phyloP scores from a whole-genome alignment of 768 basidiomycete species.

The Russula lepida region DNA sequence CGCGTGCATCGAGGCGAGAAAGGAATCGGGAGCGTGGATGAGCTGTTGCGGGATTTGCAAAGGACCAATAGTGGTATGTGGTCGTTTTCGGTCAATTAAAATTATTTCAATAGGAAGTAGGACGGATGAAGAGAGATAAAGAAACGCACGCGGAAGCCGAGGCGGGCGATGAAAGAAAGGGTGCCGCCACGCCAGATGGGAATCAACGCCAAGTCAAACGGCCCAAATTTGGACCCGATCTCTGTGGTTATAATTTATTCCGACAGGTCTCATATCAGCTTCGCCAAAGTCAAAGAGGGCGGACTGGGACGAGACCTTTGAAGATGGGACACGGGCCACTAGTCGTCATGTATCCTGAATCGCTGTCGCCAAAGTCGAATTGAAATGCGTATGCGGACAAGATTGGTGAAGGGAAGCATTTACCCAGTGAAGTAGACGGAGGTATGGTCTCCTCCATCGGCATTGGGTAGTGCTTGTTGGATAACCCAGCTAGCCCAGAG shows the following conservation, averaged over 20 bases:
- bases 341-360: constrained; percentile 33
- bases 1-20: constrained; percentile 32
- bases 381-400: not conserved
- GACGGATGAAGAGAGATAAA: not conserved
- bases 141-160: constrained; percentile 32
- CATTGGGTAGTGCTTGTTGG: constrained; percentile 23
- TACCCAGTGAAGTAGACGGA: constrained; percentile 29
- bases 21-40: constrained; percentile 16
- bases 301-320: constrained; percentile 22
- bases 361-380: constrained; percentile 22
- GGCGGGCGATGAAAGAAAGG: constrained; percentile 31
- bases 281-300: not conserved
- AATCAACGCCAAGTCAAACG: constrained; percentile 35
- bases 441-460: constrained; percentile 7
- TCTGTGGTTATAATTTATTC: constrained; percentile 23
- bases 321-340: constrained; percentile 32
- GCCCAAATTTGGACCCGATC: constrained; percentile 33
- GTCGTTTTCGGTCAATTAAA: too few species aligned
- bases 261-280: not conserved
- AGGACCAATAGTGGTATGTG: too few species aligned
- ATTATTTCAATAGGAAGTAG: too few species aligned
- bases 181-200: constrained; percentile 40
- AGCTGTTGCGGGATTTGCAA: constrained; percentile 28
- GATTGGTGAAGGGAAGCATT: not conserved
- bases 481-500: constrained; percentile 38